Percentiles rank a stretch among this genome's conserved stretches.
Conservation (phyloP, 2,329 filamentous ascomycete genomes). For the Paraphoma sp. region DNA sequence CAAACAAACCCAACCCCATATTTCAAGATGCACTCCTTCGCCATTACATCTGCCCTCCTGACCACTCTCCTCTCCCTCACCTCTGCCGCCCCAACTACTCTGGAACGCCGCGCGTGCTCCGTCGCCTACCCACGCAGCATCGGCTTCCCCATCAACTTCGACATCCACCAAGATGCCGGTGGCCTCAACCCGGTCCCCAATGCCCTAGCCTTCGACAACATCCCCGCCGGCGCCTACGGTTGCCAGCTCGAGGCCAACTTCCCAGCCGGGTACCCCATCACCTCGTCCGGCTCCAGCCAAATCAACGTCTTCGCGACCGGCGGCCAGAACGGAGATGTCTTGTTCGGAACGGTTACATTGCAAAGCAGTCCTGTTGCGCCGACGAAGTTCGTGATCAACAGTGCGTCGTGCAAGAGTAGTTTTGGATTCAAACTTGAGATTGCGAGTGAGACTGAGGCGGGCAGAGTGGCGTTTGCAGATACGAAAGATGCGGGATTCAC, state of each 20-base stretch:
- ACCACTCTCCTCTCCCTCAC: slow-evolving; percentile 14
- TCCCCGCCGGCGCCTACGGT: slow-evolving; percentile 30
- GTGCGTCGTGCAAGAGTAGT: slow-evolving; percentile 11
- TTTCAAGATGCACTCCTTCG: slow-evolving; percentile 27
- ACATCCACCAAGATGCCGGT: slow-evolving; percentile 23
- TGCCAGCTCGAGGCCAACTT: slow-evolving; percentile 38
- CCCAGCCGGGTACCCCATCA: slow-evolving; percentile 22
- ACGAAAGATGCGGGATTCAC: slow-evolving; percentile 20
- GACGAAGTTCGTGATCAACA: slow-evolving; percentile 25
- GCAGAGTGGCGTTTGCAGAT: slow-evolving; percentile 23
- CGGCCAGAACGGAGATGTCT: slow-evolving; percentile 6
- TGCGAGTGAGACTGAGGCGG: slow-evolving; percentile 18
- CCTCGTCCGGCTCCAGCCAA: slow-evolving; percentile 17
- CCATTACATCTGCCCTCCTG: slow-evolving; percentile 17
- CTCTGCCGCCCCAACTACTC: slow-evolving; percentile 17
- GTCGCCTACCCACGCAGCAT: slow-evolving; percentile 21
- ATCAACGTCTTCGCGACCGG: slow-evolving; percentile 24
- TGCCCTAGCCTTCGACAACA: slow-evolving; percentile 20
- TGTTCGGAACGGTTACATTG: slow-evolving; percentile 26
- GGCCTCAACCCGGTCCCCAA: slow-evolving; percentile 16
- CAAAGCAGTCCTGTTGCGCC: slow-evolving; percentile 18
- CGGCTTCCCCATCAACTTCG: slow-evolving; percentile 28
- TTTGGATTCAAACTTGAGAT: slow-evolving; percentile 23
- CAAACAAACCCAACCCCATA: slow-evolving; percentile 1
- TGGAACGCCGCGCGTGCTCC: slow-evolving; percentile 23